These are phyloP conservation scores for Chaetoceros tenuissimus DNA, from an alignment of 108 stramenopile genomes.

Conservation along the genomic window DNA sequence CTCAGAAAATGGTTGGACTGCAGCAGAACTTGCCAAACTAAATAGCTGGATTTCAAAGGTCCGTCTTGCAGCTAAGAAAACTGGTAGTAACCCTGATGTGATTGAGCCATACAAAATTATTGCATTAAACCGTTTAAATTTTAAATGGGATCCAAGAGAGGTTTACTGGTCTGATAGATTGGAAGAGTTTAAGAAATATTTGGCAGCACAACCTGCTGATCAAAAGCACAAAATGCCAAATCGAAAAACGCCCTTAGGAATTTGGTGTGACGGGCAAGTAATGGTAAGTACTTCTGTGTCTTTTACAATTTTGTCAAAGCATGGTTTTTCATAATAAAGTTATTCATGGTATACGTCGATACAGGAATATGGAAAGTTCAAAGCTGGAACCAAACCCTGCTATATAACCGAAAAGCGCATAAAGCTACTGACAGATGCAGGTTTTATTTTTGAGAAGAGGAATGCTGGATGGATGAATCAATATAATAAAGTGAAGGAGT, in stretches of 20 bases:
- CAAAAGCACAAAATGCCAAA: conserved; percentile 17
- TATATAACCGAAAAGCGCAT: conserved; percentile 25
- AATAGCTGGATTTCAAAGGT: conserved; percentile 13
- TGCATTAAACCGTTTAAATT: conserved; percentile 16
- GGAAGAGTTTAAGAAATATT: conserved; percentile 17
- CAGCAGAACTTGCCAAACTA: neutral
- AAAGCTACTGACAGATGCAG: conserved; percentile 19
- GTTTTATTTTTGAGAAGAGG: conserved; percentile 1
- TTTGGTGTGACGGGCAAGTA: conserved; percentile 29
- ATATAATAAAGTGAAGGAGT: neutral
- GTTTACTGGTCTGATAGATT: conserved; percentile 28
- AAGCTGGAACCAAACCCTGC: conserved; percentile 14
- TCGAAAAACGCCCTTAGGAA: conserved; percentile 18
- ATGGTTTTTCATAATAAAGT: no score
- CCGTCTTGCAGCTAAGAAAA: conserved; percentile 14
- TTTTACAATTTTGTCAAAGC: no score
- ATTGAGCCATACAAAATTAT: conserved; percentile 26
- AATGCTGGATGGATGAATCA: neutral
- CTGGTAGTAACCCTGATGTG: conserved; percentile 14
- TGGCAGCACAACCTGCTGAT: conserved; percentile 8
- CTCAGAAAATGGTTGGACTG: no score
- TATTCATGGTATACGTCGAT: no score
- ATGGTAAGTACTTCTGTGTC: no score
- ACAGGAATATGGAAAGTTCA: conserved; percentile 22
- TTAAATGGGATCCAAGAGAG: conserved; percentile 29